phyloP scores from a whole-genome alignment of 2,329 filamentous ascomycete genomes.

The Talaromyces sp. region DNA sequence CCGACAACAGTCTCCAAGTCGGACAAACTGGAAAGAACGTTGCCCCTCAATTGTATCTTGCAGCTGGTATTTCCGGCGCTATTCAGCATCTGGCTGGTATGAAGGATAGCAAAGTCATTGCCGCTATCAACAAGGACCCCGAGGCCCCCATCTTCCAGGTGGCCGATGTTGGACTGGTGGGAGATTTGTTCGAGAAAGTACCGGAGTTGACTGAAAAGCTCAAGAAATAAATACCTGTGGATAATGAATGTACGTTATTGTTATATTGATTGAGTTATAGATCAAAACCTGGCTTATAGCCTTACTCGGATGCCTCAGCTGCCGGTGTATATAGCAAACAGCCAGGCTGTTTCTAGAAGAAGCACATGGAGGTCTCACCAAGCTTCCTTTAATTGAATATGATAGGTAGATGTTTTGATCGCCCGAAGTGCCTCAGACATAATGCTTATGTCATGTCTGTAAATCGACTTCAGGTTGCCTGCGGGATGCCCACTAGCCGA shows the following conservation, averaged over 20 bases:
- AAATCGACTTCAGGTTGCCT: neutral
- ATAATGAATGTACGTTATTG: constrained; percentile 8
- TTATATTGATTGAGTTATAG: neutral
- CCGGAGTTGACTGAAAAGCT: constrained; percentile 96
- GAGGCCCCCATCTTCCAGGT: constrained; percentile 99
- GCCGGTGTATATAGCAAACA: neutral
- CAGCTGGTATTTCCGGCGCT: constrained; percentile 91
- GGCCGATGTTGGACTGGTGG: constrained; percentile 91
- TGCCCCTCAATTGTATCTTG: constrained; percentile 90
- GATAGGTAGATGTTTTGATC: too few relatives aligned
- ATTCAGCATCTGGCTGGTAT: constrained; percentile 98
- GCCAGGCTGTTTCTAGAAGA: neutral
- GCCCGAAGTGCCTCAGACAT: too few relatives aligned
- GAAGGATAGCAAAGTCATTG: constrained; percentile 99
- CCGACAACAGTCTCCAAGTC: constrained; percentile 96
- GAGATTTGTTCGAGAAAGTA: constrained; percentile 92
- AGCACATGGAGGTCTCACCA: neutral
- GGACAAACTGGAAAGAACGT: constrained; percentile 99
- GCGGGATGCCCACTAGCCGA: neutral
- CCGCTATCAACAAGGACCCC: constrained; percentile 94
- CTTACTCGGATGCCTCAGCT: neutral
- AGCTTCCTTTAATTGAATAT: neutral
- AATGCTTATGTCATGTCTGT: neutral
- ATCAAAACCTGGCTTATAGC: neutral
- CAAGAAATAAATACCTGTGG: constrained; percentile 49